Evolutionary conservation across 768 basidiomycete species (phyloP).

Genomic region (Coprinellus micaceus): DNA sequence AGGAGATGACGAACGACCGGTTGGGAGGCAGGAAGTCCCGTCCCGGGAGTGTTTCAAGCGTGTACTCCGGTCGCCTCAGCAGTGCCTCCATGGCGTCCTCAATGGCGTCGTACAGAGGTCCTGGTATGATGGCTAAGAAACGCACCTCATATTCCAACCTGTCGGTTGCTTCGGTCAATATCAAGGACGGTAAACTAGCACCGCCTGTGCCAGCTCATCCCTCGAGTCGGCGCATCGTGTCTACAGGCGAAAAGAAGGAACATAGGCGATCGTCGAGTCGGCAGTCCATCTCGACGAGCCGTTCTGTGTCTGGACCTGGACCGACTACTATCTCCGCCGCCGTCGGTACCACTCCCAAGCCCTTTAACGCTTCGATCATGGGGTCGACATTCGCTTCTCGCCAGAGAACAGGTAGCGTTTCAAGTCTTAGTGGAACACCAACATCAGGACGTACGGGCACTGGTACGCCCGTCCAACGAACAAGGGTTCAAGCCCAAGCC

Average conservation of each 20-base stretch:
- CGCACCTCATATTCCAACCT: conserved; percentile 26
- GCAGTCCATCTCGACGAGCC: conserved; percentile 50
- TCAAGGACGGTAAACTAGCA: conserved; percentile 32
- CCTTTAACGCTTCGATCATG: conserved; percentile 42
- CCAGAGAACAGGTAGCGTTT: conserved; percentile 52
- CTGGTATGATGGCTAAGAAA: conserved; percentile 21
- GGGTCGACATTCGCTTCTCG: conserved; percentile 79
- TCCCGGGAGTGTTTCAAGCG: conserved; percentile 61
- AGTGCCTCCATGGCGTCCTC: conserved; percentile 36
- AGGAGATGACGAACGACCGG: conserved; percentile 75
- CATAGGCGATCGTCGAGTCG: conserved; percentile 55
- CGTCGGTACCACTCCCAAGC: background rate
- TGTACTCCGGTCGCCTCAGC: conserved; percentile 59
- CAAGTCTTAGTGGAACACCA: conserved; percentile 45
- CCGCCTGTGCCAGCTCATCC: conserved; percentile 39
- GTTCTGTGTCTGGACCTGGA: conserved; percentile 71
- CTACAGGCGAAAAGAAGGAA: conserved; percentile 37
- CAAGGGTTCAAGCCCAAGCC: background rate
- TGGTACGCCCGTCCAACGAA: background rate
- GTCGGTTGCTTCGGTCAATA: conserved; percentile 27
- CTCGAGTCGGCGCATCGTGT: conserved; percentile 43
- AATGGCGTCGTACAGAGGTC: conserved; percentile 3
- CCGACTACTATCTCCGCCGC: background rate
- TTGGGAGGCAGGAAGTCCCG: conserved; percentile 60
- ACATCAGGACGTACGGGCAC: conserved; percentile 32